Evolutionary conservation across 768 basidiomycete genomes (phyloP).

Genomic region (Chalciporus chontae): DNA sequence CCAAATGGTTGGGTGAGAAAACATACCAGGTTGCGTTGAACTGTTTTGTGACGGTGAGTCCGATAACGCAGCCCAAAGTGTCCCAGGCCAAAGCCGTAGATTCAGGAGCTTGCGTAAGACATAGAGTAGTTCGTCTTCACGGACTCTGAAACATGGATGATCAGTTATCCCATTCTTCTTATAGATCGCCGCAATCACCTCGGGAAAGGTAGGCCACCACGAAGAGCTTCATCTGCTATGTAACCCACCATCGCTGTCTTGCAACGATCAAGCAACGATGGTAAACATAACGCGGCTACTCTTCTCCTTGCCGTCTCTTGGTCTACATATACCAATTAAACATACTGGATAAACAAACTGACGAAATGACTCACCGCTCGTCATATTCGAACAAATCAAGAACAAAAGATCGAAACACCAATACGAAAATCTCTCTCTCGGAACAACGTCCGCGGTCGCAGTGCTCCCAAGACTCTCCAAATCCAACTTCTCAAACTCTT

Average conservation of each 20-base stretch:
- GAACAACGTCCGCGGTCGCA: slow-evolving; percentile 49
- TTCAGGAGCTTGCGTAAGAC: slow-evolving; percentile 73
- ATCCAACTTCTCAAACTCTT: slow-evolving; percentile 37
- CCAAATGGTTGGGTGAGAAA: not conserved
- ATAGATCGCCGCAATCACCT: slow-evolving; percentile 43
- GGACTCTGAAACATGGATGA: slow-evolving; percentile 43
- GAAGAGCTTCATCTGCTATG: slow-evolving; percentile 78
- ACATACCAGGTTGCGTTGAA: slow-evolving; percentile 55
- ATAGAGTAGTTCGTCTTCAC: slow-evolving; percentile 89
- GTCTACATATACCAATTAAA: slow-evolving; percentile 38
- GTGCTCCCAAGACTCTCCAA: slow-evolving; percentile 55
- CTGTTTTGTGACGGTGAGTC: slow-evolving; percentile 57
- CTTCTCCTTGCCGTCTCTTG: slow-evolving; percentile 57
- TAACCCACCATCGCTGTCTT: slow-evolving; percentile 63
- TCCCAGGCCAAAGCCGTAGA: slow-evolving; percentile 70
- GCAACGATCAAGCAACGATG: slow-evolving; percentile 76
- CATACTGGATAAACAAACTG: too few relatives aligned
- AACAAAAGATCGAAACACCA: slow-evolving; percentile 92
- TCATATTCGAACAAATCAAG: slow-evolving; percentile 66
- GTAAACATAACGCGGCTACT: slow-evolving; percentile 69
- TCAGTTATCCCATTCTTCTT: not conserved
- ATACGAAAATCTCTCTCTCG: slow-evolving; percentile 84
- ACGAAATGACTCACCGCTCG: slow-evolving; percentile 44
- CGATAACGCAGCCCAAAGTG: slow-evolving; percentile 72
- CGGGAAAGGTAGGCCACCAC: slow-evolving; percentile 88